Evolutionary conservation across 257 asterid genomes (phyloP).

Genomic region (Rhazya stricta): DNA sequence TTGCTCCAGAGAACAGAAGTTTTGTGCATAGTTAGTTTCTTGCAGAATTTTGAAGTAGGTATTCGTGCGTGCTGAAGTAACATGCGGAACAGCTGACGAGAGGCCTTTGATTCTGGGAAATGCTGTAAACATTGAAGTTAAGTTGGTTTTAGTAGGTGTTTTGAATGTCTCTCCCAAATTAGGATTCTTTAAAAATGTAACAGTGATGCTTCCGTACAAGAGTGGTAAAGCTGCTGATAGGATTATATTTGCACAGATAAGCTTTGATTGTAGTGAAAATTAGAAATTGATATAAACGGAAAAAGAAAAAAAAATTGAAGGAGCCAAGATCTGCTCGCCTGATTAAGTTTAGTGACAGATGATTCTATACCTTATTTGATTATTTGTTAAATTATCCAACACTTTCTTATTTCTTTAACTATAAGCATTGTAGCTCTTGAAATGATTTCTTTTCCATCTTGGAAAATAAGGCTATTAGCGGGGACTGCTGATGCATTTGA

Average conservation of each 20-base stretch:
- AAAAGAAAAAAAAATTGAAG: neutral
- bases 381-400: neutral
- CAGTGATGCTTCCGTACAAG: neutral
- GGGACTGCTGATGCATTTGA: no score
- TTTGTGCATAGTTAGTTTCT: conserved; percentile 13
- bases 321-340: neutral
- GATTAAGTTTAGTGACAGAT: neutral
- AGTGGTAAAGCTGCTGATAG: neutral
- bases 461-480: no score
- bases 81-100: conserved; percentile 8
- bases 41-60: conserved; percentile 8
- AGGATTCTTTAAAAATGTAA: conserved; percentile 4
- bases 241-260: neutral
- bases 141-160: neutral
- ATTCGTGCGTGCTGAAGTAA: conserved; percentile 3
- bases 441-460: no score
- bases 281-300: neutral
- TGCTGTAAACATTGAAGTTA: neutral
- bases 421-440: no score
- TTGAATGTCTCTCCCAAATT: neutral
- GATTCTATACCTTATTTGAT: neutral
- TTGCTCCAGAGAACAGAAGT: conserved; percentile 12
- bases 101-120: neutral
- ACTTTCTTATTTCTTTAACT: neutral
- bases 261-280: neutral